Conservation (phyloP, 108 stramenopile species). For the Nannochloropsis granulata region DNA sequence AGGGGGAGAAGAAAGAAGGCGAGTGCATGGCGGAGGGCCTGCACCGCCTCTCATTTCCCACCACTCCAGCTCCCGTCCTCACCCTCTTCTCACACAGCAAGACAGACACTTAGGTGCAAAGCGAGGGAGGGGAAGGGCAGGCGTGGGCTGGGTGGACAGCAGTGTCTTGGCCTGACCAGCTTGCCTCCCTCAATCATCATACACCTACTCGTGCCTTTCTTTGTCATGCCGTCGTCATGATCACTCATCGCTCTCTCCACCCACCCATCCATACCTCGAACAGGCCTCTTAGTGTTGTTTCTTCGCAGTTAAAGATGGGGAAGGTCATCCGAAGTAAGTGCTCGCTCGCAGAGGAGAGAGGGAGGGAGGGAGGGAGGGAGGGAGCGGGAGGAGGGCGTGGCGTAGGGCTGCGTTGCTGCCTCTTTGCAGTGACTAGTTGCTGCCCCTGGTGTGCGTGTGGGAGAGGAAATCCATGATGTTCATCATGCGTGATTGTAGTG, state of each 20-base stretch:
- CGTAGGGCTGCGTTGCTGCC: too few species aligned
- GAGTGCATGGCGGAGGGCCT: background rate
- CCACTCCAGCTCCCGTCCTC: background rate
- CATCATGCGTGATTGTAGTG: too few species aligned
- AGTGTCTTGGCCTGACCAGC: background rate
- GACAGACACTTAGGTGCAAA: background rate
- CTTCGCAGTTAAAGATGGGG: background rate
- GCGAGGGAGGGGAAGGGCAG: background rate
- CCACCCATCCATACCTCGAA: background rate
- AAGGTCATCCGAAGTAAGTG: background rate
- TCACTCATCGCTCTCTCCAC: background rate
- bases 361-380: background rate
- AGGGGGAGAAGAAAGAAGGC: background rate
- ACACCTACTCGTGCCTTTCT: background rate
- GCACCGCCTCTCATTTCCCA: background rate
- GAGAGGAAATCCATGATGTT: too few species aligned
- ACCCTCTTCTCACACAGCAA: background rate
- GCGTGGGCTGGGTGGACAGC: background rate
- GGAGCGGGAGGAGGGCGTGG: too few species aligned
- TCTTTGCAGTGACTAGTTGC: too few species aligned
- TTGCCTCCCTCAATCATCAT: background rate
- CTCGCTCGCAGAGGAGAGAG: background rate
- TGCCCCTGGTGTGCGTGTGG: too few species aligned
- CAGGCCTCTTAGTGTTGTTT: background rate
- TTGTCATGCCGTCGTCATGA: background rate